Percentiles rank a stretch among this genome's conserved stretches.
phyloP scores from a whole-genome alignment of 305 asterid species.

The Fraxinus sp. region DNA sequence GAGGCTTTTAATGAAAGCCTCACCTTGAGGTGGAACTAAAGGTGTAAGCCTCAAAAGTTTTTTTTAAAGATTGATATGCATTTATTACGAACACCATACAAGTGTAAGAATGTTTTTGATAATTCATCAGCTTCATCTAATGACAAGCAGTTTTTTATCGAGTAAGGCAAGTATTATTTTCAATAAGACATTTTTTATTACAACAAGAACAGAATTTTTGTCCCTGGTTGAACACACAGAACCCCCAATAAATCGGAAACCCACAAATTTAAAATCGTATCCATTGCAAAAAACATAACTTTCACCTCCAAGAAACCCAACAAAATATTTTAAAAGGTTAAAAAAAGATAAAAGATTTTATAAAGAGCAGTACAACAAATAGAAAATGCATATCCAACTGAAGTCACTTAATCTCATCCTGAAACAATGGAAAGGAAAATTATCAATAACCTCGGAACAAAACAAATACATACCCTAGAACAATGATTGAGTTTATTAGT shows the following conservation, averaged over 20 bases:
- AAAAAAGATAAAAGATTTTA: neutral
- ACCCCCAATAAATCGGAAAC: neutral
- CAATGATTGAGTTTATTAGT: neutral
- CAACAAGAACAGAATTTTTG: neutral
- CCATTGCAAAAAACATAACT: neutral
- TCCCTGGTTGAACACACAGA: neutral
- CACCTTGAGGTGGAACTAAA: neutral
- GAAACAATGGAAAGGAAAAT: neutral
- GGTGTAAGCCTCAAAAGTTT: neutral
- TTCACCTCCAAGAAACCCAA: neutral
- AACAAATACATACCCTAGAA: neutral
- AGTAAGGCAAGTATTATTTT: neutral
- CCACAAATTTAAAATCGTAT: neutral
- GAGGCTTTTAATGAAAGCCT: neutral
- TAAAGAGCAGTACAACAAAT: neutral
- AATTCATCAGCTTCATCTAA: neutral
- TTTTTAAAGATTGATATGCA: neutral
- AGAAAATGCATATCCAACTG: neutral
- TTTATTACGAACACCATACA: neutral
- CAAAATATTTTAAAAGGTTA: neutral
- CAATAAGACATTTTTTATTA: neutral
- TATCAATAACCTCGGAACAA: neutral
- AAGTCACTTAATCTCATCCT: neutral
- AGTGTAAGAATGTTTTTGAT: neutral
- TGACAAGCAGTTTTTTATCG: neutral